Evolutionary conservation across 768 basidiomycete species (phyloP).

Genomic region (Aureoboletus auriporus): DNA sequence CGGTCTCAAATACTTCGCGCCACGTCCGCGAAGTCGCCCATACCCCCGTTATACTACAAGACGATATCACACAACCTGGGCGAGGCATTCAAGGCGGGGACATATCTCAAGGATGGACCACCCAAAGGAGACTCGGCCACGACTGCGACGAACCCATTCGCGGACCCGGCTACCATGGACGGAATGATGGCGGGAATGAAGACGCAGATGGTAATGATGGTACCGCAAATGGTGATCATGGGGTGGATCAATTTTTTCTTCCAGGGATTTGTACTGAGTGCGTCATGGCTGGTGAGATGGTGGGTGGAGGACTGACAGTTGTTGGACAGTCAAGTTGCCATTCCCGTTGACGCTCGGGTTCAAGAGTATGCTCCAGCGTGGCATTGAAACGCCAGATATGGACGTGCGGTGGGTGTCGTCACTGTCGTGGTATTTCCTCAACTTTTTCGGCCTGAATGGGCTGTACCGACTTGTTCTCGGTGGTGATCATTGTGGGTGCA

Average conservation of each 20-base stretch:
- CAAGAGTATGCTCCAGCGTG: constrained; percentile 96
- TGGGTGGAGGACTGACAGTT: neutral
- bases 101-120: constrained; percentile 83
- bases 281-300: constrained; percentile 32
- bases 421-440: constrained; percentile 98
- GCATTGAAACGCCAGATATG: constrained; percentile 93
- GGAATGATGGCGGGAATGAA: constrained; percentile 99
- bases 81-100: constrained; percentile 67
- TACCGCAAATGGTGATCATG: constrained; percentile 98
- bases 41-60: constrained; percentile 69
- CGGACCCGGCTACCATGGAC: constrained; percentile 91
- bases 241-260: constrained; percentile 99
- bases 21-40: constrained; percentile 75
- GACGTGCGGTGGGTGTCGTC: constrained; percentile 99
- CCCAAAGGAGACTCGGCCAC: constrained; percentile 58
- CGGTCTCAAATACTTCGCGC: constrained; percentile 83
- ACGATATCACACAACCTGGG: constrained; percentile 73
- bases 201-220: constrained; percentile 99
- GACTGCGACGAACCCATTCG: constrained; percentile 74
- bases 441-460: constrained; percentile 96
- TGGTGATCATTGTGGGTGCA: constrained; percentile 72
- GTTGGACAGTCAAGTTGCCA: constrained; percentile 77
- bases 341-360: constrained; percentile 96
- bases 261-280: constrained; percentile 96
- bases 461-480: constrained; percentile 93